Evolutionary conservation across 1,139 yeast species (phyloP), one percentile per base, ranked within the genome.

Genomic region (Hemisphaericaspora subhashii): DNA sequence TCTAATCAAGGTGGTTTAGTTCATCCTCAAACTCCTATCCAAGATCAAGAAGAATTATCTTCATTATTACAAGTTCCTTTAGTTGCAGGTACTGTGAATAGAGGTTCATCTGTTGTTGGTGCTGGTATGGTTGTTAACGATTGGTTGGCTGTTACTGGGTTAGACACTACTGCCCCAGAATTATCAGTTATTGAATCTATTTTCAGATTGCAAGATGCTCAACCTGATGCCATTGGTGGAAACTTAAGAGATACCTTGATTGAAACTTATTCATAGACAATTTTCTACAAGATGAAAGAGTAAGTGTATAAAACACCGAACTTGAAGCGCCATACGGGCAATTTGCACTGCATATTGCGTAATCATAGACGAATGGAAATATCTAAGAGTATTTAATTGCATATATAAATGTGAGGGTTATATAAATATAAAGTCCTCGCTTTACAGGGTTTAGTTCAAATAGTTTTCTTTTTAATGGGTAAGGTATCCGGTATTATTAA

Each of bases 121-220:
- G 98, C 98, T 36, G 98, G 98, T 52, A 81, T 92, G 83, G 98
- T 94, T 37, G 98, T 90, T 36, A 94, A 94, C 61, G 99, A 94
- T 72, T 94, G 97, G 95, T 74, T 92, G 50, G 95, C 98, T 25
- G 98, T 94, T 37, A 78, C 96, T 35, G 99, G 99, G 48, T 77
- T 87, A 53, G 98, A 92, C 67, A 92, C 98, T 44, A 90, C 98
- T 48, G 98, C 98, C 36, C 98, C 98, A 36, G 99, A 94, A 68
- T 76, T 94, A 58, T 88, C 96, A 51, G 98, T 94, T 45, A 79
- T 94, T 52, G 98, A 94, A 71, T 86, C 95, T 60, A 94, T 94
- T 53, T 94, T 92, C 79, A 84, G 88, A 67, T 74, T 87, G 55
- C 92, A 86, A 65, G 95, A 86, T 57, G 90, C 88, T 47, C 87